phyloP scores from a whole-genome alignment of 495 filamentous ascomycete genomes.

The Entonaema liquescens region DNA sequence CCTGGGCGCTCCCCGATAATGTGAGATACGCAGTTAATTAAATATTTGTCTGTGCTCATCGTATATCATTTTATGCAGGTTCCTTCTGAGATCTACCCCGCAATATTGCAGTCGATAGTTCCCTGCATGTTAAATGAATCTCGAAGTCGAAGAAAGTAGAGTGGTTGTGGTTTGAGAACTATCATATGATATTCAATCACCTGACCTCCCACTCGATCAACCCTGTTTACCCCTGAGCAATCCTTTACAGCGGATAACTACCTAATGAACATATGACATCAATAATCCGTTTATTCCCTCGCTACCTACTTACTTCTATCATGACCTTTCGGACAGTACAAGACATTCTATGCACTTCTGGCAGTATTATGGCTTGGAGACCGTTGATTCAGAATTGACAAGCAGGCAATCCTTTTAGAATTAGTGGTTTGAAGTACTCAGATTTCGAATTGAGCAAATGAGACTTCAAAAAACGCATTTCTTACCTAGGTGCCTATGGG shows the following conservation, averaged over 20 bases:
- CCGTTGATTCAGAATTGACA: too few relatives aligned
- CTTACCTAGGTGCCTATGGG: too few relatives aligned
- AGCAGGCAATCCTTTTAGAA: too few relatives aligned
- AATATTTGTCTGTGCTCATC: not conserved
- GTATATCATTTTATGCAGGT: not conserved
- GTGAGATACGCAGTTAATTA: not conserved
- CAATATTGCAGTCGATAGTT: not conserved
- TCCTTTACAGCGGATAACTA: too few relatives aligned
- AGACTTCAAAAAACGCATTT: too few relatives aligned
- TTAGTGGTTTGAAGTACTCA: too few relatives aligned
- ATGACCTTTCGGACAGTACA: too few relatives aligned
- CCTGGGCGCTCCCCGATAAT: not conserved
- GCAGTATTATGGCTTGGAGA: too few relatives aligned
- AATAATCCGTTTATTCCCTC: too few relatives aligned
- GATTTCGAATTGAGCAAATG: too few relatives aligned
- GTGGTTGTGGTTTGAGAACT: not conserved
- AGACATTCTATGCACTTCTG: too few relatives aligned
- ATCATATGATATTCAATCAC: not conserved
- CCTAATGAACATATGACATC: not conserved
- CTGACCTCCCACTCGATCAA: not conserved
- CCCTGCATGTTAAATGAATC: not conserved
- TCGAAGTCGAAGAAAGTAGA: not conserved
- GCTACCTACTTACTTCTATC: too few relatives aligned
- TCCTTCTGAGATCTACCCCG: not conserved
- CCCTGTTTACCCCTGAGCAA: not conserved